Base-by-base conservation (phyloP, 2,329 filamentous ascomycete genomes). In the Neofusicoccum laricinum region DNA sequence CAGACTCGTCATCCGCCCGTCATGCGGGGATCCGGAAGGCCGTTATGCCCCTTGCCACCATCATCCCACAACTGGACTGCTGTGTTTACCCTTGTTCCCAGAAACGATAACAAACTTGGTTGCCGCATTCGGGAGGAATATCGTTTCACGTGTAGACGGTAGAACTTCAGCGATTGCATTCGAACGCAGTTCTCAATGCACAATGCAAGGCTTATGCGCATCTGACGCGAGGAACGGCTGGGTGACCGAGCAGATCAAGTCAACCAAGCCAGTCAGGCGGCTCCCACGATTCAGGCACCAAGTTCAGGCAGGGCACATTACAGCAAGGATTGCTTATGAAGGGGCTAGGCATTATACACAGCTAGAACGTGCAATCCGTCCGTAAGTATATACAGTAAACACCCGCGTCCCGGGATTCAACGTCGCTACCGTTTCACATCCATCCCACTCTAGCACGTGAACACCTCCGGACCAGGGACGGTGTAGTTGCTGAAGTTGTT, bases 401-500 rank as follows among this genome's bases (percentile, higher is more conserved):
- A 21, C 17, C 17, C 45, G n/a, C 45, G 10, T 25, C 46, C 21
- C 21, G 6, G 4, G 12, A 30, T 30, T 15, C 14, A 43, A 25
- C 51, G 15, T 15, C 36, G 17, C 34, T 14, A 4, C 11, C 21
- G 34, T 57, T 41, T 43, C 21, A 49, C 46, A 1, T 49, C 46
- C 25, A 21, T 15, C 25, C 38, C 25, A 38, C 12, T 74, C 36
- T 57, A 77, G 71, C 74, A 77, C 30, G 73, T 73, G 7, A 71
- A 75, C 12, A 76, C 75, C 68, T 71, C 72, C 10, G 75, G 75
- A 4, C 75, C 75, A 0, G 75, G 75, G 45, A 57, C 51, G 40
- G 66, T 66, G 65, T 77, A 77, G 63, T 66, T 71, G 40, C 69
- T 76, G 71, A 78, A 77, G 68, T 71, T 70, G 67, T 69, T 71